Evolutionary conservation across 129 eudicot genomes (phyloP).

Genomic region (Pseudognaphalium luteoalbum): DNA sequence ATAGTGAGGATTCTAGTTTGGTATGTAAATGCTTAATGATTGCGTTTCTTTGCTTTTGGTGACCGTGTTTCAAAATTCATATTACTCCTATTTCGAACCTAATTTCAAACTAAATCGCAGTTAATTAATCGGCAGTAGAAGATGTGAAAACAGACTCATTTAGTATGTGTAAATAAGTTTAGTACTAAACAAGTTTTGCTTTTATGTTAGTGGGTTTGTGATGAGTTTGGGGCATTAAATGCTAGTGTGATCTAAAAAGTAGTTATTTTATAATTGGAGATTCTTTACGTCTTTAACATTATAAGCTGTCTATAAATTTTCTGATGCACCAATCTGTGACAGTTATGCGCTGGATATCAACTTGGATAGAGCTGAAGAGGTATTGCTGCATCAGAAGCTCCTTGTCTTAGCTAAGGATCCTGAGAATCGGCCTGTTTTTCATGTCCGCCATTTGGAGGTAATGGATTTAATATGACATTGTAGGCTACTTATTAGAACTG

Average conservation of each 20-base stretch:
- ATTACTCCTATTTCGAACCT: conserved; percentile 10
- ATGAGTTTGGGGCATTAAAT: background rate
- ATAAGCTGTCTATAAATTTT: conserved; percentile 7
- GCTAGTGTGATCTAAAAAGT: conserved; percentile 6
- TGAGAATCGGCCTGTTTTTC: conserved; percentile 68
- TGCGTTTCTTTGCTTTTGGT: conserved; percentile 18
- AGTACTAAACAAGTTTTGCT: background rate
- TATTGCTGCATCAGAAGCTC: conserved; percentile 78
- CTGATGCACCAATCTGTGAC: conserved; percentile 28
- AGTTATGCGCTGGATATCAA: conserved; percentile 88
- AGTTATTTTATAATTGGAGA: background rate
- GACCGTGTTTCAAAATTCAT: conserved; percentile 12
- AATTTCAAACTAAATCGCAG: conserved; percentile 1
- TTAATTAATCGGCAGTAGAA: background rate
- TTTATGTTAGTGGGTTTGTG: conserved; percentile 13
- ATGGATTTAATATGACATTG: conserved; percentile 15
- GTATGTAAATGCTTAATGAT: conserved; percentile 7
- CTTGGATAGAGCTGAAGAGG: conserved; percentile 85
- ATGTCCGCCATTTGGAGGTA: conserved; percentile 89
- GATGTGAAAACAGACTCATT: conserved; percentile 11
- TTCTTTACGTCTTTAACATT: conserved; percentile 8
- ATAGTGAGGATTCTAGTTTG: conserved; percentile 8
- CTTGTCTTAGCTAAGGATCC: conserved; percentile 75
- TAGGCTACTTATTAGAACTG: conserved; percentile 16
- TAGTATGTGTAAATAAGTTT: conserved; percentile 12